Evolutionary conservation across 2,329 filamentous ascomycete genomes (phyloP).

Genomic region (Incumbomyces lentus): DNA sequence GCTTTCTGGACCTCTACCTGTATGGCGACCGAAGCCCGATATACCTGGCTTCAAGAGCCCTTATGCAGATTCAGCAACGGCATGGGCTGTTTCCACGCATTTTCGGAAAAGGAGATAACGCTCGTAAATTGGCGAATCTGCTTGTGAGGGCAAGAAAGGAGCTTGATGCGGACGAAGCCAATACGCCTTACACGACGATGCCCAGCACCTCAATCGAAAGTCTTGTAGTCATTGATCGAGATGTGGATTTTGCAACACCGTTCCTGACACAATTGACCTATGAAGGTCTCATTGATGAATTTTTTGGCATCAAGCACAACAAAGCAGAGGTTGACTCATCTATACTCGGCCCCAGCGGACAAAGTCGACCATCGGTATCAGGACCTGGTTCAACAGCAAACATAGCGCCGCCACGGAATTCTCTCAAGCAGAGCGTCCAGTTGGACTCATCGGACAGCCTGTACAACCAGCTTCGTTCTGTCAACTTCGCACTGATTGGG

Average conservation of each 20-base stretch:
- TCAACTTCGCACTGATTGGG: constrained; percentile 92
- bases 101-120: constrained; percentile 90
- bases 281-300: constrained; percentile 87
- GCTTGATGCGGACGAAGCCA: constrained; percentile 61
- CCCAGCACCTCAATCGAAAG: constrained; percentile 84
- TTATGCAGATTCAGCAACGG: constrained; percentile 88
- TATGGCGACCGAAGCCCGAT: constrained; percentile 85
- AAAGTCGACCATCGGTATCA: constrained; percentile 39
- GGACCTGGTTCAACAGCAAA: constrained; percentile 45
- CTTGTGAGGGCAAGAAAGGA: constrained; percentile 88
- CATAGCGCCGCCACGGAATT: constrained; percentile 44
- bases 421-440: constrained; percentile 74
- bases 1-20: constrained; percentile 79
- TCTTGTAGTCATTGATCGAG: constrained; percentile 87
- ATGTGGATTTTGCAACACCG: constrained; percentile 85
- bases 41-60: constrained; percentile 75
- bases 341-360: constrained; percentile 63
- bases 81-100: constrained; percentile 92
- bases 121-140: constrained; percentile 75
- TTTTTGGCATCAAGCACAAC: constrained; percentile 84
- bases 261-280: constrained; percentile 93
- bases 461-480: constrained; percentile 76
- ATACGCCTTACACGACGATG: constrained; percentile 38
- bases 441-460: constrained; percentile 83
- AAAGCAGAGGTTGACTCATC: constrained; percentile 88